Evolutionary conservation across 2,329 filamentous ascomycete genomes (phyloP).

Genomic region (Aspergillus puulaauensis): DNA sequence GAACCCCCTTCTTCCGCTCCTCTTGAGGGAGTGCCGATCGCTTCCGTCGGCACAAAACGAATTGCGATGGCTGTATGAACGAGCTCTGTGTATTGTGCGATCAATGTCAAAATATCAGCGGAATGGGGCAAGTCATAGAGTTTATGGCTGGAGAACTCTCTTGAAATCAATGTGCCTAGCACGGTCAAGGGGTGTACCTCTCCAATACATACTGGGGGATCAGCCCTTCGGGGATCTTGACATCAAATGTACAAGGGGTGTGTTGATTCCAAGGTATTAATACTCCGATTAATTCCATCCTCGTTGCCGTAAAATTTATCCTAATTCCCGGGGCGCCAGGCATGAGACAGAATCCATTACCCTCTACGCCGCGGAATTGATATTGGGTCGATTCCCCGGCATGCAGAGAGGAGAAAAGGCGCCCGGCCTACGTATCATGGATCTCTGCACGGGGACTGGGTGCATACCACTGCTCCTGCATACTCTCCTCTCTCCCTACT

Average conservation of each 20-base stretch:
- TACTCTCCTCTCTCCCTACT: conserved; percentile 52
- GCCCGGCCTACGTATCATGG: conserved; percentile 62
- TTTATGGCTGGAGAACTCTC: conserved; percentile 27
- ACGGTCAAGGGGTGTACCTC: conserved; percentile 65
- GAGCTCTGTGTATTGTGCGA: conserved; percentile 25
- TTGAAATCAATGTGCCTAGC: conserved; percentile 39
- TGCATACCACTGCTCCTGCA: conserved; percentile 82
- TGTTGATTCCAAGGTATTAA: conserved; percentile 73
- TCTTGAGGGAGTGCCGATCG: conserved; percentile 46
- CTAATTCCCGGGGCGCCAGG: conserved; percentile 29
- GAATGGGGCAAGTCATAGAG: neutral
- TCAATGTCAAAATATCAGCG: neutral
- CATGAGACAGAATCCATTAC: conserved; percentile 72
- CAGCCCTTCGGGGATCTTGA: conserved; percentile 86
- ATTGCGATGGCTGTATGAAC: conserved; percentile 47
- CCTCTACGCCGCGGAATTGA: conserved; percentile 52
- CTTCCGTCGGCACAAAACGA: conserved; percentile 46
- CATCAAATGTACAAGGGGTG: conserved; percentile 71
- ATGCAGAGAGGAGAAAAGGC: conserved; percentile 3
- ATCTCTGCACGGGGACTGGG: conserved; percentile 87
- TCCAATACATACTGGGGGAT: conserved; percentile 86
- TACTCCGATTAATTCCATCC: neutral
- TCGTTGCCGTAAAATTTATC: neutral
- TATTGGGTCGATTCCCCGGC: conserved; percentile 29
- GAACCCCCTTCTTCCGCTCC: conserved; percentile 39